Percentiles rank a stretch among this genome's conserved stretches.
phyloP scores from a whole-genome alignment of 441 rosid genomes.

The Adansonia grandidieri region DNA sequence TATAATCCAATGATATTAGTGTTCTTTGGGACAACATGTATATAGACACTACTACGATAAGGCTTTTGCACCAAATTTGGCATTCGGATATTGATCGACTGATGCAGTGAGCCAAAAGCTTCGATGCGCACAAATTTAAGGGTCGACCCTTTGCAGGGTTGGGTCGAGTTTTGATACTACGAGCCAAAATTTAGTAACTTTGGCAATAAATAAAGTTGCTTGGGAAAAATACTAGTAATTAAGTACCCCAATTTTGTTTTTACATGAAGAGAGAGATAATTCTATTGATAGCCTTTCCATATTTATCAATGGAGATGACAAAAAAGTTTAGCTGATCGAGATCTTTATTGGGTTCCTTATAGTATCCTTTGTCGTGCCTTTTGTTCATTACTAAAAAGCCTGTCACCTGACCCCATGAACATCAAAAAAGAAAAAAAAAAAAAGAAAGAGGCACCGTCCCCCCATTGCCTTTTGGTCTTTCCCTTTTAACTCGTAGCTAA shows the following conservation, averaged over 20 bases:
- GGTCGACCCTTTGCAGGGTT: background rate
- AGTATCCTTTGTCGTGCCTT: conserved; percentile 8
- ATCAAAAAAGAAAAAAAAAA: background rate
- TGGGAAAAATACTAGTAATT: background rate
- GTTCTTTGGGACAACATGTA: no score
- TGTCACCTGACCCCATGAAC: conserved; percentile 27
- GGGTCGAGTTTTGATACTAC: background rate
- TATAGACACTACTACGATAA: no score
- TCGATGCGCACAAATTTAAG: background rate
- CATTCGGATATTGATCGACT: background rate
- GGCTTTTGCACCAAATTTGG: background rate
- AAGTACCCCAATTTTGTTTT: conserved; percentile 20
- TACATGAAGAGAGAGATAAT: conserved; percentile 32
- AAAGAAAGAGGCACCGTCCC: conserved; percentile 18
- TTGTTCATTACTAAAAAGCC: conserved; percentile 19
- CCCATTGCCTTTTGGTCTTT: conserved; percentile 28
- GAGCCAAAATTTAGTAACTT: background rate
- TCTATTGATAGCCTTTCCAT: conserved; percentile 26
- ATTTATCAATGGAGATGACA: conserved; percentile 30
- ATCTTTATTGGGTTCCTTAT: conserved; percentile 23
- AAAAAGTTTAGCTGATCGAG: conserved; percentile 16
- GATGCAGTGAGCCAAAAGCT: background rate
- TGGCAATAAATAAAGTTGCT: conserved; percentile 6
- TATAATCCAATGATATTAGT: no score
- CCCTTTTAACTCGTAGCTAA: conserved; percentile 1